A percentile compares a stretch with the other conserved stretches of the same genome.
phyloP scores from a whole-genome alignment of 257 asterid genomes.

The Eustoma russellianum region DNA sequence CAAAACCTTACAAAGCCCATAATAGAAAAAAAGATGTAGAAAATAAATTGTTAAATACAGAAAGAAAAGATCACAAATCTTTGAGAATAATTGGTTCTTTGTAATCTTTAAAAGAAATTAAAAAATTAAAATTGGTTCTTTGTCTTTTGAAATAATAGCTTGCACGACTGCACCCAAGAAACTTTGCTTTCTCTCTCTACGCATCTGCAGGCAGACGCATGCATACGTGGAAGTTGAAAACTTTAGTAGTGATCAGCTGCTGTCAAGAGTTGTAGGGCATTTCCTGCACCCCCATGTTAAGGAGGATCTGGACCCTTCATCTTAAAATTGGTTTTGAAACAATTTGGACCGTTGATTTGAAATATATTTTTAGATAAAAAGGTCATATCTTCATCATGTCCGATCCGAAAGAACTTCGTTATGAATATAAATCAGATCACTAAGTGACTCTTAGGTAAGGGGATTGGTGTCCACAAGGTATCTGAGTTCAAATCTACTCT shows the following conservation, averaged over 20 bases:
- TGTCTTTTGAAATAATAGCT: constrained; percentile 18
- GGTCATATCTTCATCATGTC: no score
- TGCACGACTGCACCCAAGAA: constrained; percentile 13
- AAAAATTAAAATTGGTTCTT: constrained; percentile 26
- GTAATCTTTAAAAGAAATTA: no score
- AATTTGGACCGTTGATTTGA: no score
- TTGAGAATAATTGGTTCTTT: no score
- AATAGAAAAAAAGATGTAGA: neutral
- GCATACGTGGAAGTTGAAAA: constrained; percentile 35
- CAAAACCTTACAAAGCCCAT: neutral
- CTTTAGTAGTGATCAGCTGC: constrained; percentile 17
- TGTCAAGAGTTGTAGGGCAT: constrained; percentile 11
- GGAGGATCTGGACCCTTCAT: constrained; percentile 9
- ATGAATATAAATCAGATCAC: no score
- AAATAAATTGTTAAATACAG: constrained; percentile 1
- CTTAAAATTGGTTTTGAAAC: no score
- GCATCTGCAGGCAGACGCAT: constrained; percentile 30
- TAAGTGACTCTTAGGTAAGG: no score
- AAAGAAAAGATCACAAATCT: neutral
- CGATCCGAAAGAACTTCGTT: no score
- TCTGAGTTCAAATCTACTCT: no score
- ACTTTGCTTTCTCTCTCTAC: constrained; percentile 20
- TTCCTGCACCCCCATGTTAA: constrained; percentile 7
- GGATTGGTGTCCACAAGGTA: no score
- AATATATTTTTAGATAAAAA: no score